Evolutionary conservation across 1,284 basidiomycete genomes (phyloP), one percentile per base, ranked within the genome.

Genomic region (Porogramme epimiltina): DNA sequence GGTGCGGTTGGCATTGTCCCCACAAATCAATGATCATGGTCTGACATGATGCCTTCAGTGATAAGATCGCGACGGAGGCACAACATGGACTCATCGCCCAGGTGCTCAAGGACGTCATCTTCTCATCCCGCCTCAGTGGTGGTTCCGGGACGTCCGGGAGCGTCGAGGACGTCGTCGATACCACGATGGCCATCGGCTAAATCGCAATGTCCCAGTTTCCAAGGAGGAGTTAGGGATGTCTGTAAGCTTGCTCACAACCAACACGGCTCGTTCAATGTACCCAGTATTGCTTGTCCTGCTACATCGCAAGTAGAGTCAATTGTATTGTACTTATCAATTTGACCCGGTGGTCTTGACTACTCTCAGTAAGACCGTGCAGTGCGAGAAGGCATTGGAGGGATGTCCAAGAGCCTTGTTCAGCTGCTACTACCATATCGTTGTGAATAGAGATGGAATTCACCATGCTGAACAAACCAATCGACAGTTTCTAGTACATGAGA

Each of bases 41-140:
- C 24, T 18, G 2, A 23, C 5, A 16, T 16, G 26, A 49, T 31
- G 39, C 38, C 45, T 26, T 44, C 62, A 95, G 93, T 62, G 84
- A 81, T 28, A 93, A 91, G 63, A 89, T 97, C 48, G 85, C 93
- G 0, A 79, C 85, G 9, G 94, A 98, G 66, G 91, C 90, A 0
- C 91, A 95, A 62, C 94, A 97, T 62, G 95, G 93, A 1, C 81
- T 97, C 51, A 90, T 95, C 53, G 78, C 92, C 0, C 93, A 95
- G 68, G 84, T 94, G 3, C 77, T 97, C 64, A 97, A 98, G 68
- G 89, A 95, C 59, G 80, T 91, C 34, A 81, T 92, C 26, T 92
- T 92, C 66, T 91, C 88, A 6, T 78, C 79, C 63, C 79, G 85
- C 23, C 41, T 85, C 78, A 26, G 66, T 61, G 45, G 61, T 66